Evolutionary conservation across 495 filamentous ascomycete genomes (phyloP).

Genomic region (Staphylotrichum tortipilum): DNA sequence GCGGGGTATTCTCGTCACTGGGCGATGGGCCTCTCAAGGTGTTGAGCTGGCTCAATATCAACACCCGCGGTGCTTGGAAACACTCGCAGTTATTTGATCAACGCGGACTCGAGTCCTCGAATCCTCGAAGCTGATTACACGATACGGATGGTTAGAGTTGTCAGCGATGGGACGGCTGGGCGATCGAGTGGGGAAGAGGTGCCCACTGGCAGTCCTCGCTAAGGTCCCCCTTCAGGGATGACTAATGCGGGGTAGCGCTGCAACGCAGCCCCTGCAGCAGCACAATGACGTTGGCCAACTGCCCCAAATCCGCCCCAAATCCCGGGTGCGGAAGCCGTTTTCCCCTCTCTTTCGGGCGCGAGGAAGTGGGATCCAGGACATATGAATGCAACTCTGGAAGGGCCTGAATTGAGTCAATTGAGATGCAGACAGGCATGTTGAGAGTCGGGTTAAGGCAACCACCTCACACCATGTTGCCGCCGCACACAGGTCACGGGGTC

Average conservation of each 20-base stretch:
- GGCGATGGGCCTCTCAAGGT: no score
- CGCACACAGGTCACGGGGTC: conserved; percentile 1
- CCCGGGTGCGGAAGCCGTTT: background rate
- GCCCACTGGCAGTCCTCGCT: no score
- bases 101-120: no score
- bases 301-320: background rate
- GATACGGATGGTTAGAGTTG: no score
- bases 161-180: no score
- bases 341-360: background rate
- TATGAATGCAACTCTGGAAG: background rate
- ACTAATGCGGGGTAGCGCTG: conserved; percentile 14
- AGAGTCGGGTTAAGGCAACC: background rate
- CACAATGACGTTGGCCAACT: conserved; percentile 14
- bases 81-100: no score
- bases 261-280: background rate
- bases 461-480: background rate
- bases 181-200: background rate
- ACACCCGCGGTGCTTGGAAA: no score
- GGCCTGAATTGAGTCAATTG: background rate
- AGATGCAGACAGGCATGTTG: background rate
- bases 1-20: no score
- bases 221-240: background rate
- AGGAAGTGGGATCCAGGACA: background rate
- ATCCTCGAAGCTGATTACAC: no score
- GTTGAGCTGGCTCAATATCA: no score